Base-by-base conservation (phyloP, 352 stramenopile species). In the Phytophthora tubulina region DNA sequence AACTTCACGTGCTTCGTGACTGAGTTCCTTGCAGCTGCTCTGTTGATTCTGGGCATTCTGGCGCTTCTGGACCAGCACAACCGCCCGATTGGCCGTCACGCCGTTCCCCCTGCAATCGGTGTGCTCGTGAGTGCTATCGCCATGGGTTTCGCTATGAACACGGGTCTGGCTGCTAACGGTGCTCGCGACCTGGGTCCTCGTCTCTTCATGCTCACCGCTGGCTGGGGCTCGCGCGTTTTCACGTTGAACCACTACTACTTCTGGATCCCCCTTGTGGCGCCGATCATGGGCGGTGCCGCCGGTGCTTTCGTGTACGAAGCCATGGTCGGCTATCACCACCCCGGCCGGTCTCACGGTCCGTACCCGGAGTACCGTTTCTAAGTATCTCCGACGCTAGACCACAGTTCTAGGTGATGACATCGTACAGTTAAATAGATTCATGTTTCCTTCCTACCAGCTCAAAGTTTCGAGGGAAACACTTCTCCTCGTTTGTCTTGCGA, bases 131-230 rank as follows among this genome's bases (percentile, higher is more conserved):
- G 80, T 15, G 83, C 84, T n/a, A 93, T 93, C 55, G 86, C 86
- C 10, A 81, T 93, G 44, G 90, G 81, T 6, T 94, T 94, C 52
- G 86, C 80, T 15, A 92, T 90, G 80, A 93, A 94, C 81, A 94
- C 86, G 39, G 86, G 86, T 9, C 90, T 92, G 48, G 83, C 86
- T n/a, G 70, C 90, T 54, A 94, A 94, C 64, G 85, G 78, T 9
- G 85, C 85, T 13, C 85, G 86, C 42, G 86, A 94, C 62, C 89
- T 94, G 57, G 75, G 79, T 6, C 85, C 85, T 48, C 85, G 85
- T 17, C 8, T 93, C 14, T 91, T 91, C 75, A 93, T 85, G 32
- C 71, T 76, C 13, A 67, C 86, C 21, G 80, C 84, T 55, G 85
- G 85, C 48, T 93, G 85, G 85, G 85, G 85, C 41, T 75, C 78